Evolutionary conservation across 108 stramenopile genomes (phyloP).

Genomic region (Cyclotella choctawhatcheeana): DNA sequence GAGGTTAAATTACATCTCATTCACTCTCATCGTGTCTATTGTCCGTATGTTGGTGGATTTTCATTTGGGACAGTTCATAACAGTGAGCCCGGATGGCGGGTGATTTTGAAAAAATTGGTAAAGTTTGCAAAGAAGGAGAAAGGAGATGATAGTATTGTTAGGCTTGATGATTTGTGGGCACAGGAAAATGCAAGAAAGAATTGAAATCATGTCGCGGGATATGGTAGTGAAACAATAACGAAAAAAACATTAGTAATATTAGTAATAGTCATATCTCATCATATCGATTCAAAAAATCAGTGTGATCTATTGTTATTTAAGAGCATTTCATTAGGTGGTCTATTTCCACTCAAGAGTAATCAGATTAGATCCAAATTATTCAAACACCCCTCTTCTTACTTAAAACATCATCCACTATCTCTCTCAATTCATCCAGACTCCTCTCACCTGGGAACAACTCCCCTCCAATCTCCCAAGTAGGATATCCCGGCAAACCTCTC

Average conservation of each 20-base stretch:
- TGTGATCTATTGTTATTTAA: too few species aligned
- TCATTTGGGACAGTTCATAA: conserved; percentile 2
- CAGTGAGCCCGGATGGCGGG: conserved; percentile 38
- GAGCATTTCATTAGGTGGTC: background rate
- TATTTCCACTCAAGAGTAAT: background rate
- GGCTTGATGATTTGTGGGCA: background rate
- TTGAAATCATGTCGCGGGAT: background rate
- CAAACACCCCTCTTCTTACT: conserved; percentile 2
- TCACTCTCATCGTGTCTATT: conserved; percentile 44
- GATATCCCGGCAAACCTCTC: conserved; percentile 90
- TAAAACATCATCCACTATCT: conserved; percentile 66
- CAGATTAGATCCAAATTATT: background rate
- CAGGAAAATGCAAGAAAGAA: background rate
- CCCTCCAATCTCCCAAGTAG: conserved; percentile 96
- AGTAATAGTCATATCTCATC: too few species aligned
- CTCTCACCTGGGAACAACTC: conserved; percentile 93
- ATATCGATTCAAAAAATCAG: too few species aligned
- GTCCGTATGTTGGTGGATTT: conserved; percentile 38
- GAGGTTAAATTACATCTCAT: conserved; percentile 24
- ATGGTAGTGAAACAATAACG: too few species aligned
- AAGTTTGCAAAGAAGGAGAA: background rate
- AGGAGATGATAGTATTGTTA: background rate
- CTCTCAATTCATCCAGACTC: conserved; percentile 90
- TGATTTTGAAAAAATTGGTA: conserved; percentile 23
- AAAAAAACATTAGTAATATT: too few species aligned